Evolutionary conservation across 371 early-diverging fungal species (phyloP).

Genomic region (Thermomucor indicae-seudaticae): DNA sequence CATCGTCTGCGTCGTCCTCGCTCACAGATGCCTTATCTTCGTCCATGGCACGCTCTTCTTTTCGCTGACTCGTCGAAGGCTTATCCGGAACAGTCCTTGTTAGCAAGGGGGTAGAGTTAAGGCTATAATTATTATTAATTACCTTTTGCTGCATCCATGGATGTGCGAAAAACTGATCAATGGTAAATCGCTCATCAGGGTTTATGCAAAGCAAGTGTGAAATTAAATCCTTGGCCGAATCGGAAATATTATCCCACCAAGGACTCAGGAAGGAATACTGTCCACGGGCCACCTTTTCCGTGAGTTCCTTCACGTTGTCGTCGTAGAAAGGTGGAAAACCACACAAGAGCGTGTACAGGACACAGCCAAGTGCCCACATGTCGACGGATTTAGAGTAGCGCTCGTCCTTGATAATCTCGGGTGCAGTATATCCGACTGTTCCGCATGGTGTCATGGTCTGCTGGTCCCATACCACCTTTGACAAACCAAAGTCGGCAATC

Average conservation of each 20-base stretch:
- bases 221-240: constrained; percentile 73
- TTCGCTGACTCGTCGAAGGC: neutral
- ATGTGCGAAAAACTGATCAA: constrained; percentile 68
- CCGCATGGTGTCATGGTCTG: constrained; percentile 91
- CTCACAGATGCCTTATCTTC: neutral
- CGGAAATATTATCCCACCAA: constrained; percentile 74
- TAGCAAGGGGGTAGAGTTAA: too few relatives aligned
- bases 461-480: constrained; percentile 77
- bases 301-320: constrained; percentile 47
- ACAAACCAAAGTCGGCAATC: constrained; percentile 85
- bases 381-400: constrained; percentile 85
- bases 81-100: too few relatives aligned
- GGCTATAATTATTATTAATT: constrained; percentile 3
- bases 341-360: constrained; percentile 84
- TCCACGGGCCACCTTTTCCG: constrained; percentile 63
- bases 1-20: constrained; percentile 1
- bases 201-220: constrained; percentile 56
- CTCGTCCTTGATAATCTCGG: constrained; percentile 84
- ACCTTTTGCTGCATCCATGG: constrained; percentile 67
- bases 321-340: constrained; percentile 92
- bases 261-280: constrained; percentile 65
- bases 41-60: neutral
- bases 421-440: constrained; percentile 91
- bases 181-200: constrained; percentile 49
- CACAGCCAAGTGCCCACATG: constrained; percentile 94